Evolutionary conservation across 2,329 filamentous ascomycete species (phyloP), one percentile per base, ranked within the genome.

Genomic region (Ophidiomyces ophidiicola): DNA sequence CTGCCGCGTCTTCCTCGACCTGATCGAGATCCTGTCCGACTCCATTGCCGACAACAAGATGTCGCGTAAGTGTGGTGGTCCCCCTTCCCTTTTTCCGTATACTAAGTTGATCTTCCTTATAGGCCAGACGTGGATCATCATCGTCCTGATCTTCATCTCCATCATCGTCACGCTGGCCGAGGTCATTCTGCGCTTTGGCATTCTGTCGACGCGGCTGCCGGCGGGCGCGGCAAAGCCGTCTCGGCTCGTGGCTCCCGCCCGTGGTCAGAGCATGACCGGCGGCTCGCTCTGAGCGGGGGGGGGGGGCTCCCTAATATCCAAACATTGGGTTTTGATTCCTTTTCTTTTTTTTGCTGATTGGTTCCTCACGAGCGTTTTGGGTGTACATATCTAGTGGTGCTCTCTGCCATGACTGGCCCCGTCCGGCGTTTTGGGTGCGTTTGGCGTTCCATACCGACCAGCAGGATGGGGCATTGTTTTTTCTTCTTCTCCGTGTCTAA

Each of bases 61-160:
- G 82, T 94, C 85, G 50, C 71, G 72, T 63, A 62, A 45, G 61
- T 54, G 25, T 34, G n/a, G n/a, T n/a, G n/a, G 19, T 25, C 26
- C 20, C 37, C 12, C 15, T 11, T 23, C 3, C 18, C 40, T 19
- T 33, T 12, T 20, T 12, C 17, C 11, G 14, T 3, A 7, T 26
- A 18, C 26, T 18, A 17, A 7, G n/a, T 18, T 37, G 17, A 37
- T 29, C 20, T 14, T 11, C 40, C 12, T 17, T 14, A 36, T 32
- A 68, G 66, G 73, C 48, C 93, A 94, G 57, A 98, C 90, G 1
- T 96, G 88, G 88, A 96, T 98, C 59, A 81, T 96, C 60, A 98
- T 98, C 53, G 71, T 94, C 32, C 73, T 98, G 32, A 98, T 98
- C 55, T 62, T 92, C 32, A 68, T 96, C 49, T 88, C 81, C 55